Conservation (phyloP, 2,329 filamentous ascomycete species). For the Trichoderma harzianum region DNA sequence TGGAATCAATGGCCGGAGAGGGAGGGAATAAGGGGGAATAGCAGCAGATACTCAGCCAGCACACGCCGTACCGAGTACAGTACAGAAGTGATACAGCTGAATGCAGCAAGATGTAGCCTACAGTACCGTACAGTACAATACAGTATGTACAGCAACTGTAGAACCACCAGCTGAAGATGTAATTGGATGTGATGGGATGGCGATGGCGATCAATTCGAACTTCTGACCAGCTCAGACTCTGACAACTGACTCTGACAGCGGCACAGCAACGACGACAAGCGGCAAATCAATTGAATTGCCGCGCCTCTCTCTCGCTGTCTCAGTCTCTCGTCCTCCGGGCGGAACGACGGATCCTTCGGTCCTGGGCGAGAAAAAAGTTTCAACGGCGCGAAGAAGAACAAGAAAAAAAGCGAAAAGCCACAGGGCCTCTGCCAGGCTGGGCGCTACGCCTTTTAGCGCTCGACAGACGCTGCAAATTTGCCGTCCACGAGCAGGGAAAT, state of each 20-base stretch:
- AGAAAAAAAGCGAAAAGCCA: background rate
- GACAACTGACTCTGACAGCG: background rate
- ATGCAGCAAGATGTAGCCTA: too few species aligned
- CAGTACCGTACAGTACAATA: too few species aligned
- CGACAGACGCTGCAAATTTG: background rate
- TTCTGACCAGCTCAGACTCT: background rate
- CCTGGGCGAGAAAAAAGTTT: background rate
- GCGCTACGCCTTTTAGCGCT: background rate
- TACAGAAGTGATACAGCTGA: too few species aligned
- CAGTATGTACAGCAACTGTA: too few species aligned
- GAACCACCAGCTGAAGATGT: too few species aligned
- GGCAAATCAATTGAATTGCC: background rate
- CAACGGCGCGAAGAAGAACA: background rate
- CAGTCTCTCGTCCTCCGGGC: background rate
- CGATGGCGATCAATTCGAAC: background rate
- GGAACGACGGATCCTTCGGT: slow-evolving; percentile 12
- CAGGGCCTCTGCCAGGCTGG: background rate
- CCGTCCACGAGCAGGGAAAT: background rate
- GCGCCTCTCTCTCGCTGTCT: background rate
- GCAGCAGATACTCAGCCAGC: background rate
- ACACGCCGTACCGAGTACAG: background rate
- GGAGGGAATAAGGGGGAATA: background rate
- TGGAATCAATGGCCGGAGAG: background rate
- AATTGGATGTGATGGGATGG: too few species aligned
- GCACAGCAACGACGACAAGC: background rate